These are phyloP conservation scores for Aspergillus terreus DNA, from an alignment of 2,329 filamentous ascomycete species.

Conservation along the genomic window DNA sequence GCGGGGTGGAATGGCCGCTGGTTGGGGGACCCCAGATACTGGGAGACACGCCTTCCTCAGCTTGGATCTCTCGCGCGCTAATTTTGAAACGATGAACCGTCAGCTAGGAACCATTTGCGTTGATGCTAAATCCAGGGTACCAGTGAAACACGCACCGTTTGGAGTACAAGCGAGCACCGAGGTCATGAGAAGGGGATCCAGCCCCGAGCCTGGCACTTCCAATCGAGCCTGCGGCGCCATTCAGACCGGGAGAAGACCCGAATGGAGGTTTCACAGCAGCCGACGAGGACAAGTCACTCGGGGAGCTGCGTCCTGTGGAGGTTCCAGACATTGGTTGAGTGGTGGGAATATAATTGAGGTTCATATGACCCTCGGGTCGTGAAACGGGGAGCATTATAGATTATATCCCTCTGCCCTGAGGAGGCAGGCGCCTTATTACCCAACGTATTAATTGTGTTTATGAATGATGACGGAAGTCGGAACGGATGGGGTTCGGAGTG, in stretches of 20 bases:
- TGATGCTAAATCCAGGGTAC: neutral
- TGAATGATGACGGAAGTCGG: conserved; percentile 2
- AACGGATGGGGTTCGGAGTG: conserved; percentile 2
- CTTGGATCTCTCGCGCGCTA: conserved; percentile 93
- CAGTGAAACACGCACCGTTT: conserved; percentile 69
- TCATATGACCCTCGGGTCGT: conserved; percentile 78
- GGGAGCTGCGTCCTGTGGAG: conserved; percentile 75
- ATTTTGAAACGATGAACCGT: conserved; percentile 6
- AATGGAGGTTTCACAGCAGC: conserved; percentile 68
- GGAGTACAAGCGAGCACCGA: conserved; percentile 75
- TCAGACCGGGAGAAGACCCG: conserved; percentile 62
- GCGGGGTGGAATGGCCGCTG: conserved; percentile 90
- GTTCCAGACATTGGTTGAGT: conserved; percentile 70
- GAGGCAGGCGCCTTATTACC: conserved; percentile 12
- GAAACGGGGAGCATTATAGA: conserved; percentile 85
- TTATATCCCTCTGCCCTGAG: conserved; percentile 48
- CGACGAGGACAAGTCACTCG: conserved; percentile 66
- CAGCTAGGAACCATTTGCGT: conserved; percentile 3
- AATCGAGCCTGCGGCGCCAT: conserved; percentile 46
- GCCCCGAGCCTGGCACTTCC: conserved; percentile 70
- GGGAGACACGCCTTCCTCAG: conserved; percentile 82
- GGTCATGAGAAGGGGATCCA: conserved; percentile 94
- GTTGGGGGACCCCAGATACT: conserved; percentile 90
- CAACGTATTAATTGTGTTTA: conserved; percentile 9
- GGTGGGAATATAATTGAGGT: conserved; percentile 73